These are phyloP conservation scores for Aquilaria sinensis DNA, from an alignment of 345 rosid genomes.

Conservation along the genomic window DNA sequence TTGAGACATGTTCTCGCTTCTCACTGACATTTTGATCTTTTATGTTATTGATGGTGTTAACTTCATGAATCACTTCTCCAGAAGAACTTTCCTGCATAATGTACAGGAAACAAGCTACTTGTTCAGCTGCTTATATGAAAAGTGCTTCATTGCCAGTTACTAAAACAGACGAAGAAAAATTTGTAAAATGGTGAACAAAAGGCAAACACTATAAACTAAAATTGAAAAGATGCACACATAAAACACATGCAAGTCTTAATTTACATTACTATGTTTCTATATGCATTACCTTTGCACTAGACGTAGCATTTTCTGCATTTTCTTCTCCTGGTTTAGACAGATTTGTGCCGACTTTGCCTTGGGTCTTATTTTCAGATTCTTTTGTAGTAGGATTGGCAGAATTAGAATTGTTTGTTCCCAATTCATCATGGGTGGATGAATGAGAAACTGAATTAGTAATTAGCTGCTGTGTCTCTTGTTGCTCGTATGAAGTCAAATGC, in stretches of 20 bases:
- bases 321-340: conserved; percentile 11
- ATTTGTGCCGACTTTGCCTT: conserved; percentile 4
- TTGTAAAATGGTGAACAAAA: not conserved
- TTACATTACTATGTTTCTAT: not conserved
- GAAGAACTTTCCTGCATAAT: conserved; percentile 25
- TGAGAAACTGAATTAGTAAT: conserved; percentile 12
- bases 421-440: conserved; percentile 6
- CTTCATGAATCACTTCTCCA: conserved; percentile 8
- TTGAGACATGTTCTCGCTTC: conserved; percentile 1
- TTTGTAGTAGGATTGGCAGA: conserved; percentile 8
- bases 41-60: not conserved
- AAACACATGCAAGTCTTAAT: not conserved
- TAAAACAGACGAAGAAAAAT: not conserved
- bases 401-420: conserved; percentile 6
- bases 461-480: conserved; percentile 16
- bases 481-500: conserved; percentile 9
- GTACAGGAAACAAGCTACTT: conserved; percentile 10
- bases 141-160: not conserved
- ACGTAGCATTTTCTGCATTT: not conserved
- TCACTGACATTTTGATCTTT: conserved; percentile 5
- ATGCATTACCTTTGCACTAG: conserved; percentile 16
- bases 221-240: not conserved
- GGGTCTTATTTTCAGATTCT: not conserved
- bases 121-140: not conserved
- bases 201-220: not conserved